Evolutionary conservation across 2,329 filamentous ascomycete species (phyloP).

Genomic region (Pestalotiopsis sp.): DNA sequence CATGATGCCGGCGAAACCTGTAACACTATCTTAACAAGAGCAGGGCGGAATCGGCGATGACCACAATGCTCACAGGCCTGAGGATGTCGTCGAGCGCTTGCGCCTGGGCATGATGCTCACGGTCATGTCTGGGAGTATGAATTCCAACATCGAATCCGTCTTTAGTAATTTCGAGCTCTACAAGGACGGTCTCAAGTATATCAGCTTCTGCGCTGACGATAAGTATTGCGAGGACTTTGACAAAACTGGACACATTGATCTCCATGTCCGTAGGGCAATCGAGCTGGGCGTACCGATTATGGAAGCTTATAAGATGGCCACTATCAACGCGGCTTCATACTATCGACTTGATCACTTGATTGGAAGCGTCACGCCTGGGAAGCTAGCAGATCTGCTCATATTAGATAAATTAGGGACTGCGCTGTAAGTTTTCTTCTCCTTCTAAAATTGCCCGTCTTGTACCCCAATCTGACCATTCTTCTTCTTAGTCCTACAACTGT

Average conservation of each 20-base stretch:
- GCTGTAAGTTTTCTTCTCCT: constrained; percentile 3
- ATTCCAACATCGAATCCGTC: constrained; percentile 23
- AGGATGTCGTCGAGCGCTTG: constrained; percentile 23
- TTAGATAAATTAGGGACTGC: constrained; percentile 19
- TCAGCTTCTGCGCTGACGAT: constrained; percentile 25
- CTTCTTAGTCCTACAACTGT: constrained; percentile 18
- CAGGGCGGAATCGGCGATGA: constrained; percentile 24
- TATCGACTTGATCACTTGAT: constrained; percentile 24
- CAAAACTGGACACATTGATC: constrained; percentile 21
- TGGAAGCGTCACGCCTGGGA: constrained; percentile 24
- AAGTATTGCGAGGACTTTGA: constrained; percentile 24
- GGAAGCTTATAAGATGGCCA: constrained; percentile 24
- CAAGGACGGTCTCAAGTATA: constrained; percentile 20
- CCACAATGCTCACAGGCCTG: constrained; percentile 23
- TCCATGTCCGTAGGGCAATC: constrained; percentile 22
- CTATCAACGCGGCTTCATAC: constrained; percentile 22
- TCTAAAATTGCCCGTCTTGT: neutral
- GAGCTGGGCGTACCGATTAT: constrained; percentile 18
- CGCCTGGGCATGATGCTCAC: constrained; percentile 27
- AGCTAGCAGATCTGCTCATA: constrained; percentile 22
- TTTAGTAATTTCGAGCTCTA: constrained; percentile 20
- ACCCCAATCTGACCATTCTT: neutral
- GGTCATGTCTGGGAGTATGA: constrained; percentile 26
- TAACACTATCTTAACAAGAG: no score
- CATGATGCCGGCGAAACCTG: no score